Evolutionary conservation across 2,329 filamentous ascomycete genomes (phyloP).

Genomic region (Penicillium sp.): DNA sequence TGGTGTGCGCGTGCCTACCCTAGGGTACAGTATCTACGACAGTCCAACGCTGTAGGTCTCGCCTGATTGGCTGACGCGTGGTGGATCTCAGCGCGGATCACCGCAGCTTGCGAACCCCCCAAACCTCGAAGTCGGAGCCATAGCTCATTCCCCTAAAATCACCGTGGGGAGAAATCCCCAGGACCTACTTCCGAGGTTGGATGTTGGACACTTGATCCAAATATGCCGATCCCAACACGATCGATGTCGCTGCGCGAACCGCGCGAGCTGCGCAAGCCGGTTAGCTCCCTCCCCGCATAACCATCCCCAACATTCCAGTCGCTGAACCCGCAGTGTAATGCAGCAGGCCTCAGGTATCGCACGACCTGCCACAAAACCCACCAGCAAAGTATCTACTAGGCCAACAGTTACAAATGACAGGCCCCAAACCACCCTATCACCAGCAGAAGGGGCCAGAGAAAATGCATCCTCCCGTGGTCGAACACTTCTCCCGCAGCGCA

Average conservation of each 20-base stretch:
- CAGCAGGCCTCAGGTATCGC: conserved; percentile 29
- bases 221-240: conserved; percentile 47
- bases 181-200: neutral
- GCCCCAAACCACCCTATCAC: conserved; percentile 15
- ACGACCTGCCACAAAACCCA: conserved; percentile 22
- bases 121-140: conserved; percentile 2
- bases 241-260: conserved; percentile 41
- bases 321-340: conserved; percentile 6
- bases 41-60: too few relatives aligned
- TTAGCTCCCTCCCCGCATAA: conserved; percentile 19
- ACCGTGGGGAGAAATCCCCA: neutral
- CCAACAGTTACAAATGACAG: conserved; percentile 13
- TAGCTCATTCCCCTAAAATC: neutral
- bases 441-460: conserved; percentile 16
- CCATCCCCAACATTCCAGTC: conserved; percentile 21
- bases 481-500: conserved; percentile 39
- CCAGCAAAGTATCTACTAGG: conserved; percentile 16
- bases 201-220: neutral
- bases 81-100: neutral
- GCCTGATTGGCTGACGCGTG: conserved; percentile 2
- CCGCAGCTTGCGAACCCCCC: neutral
- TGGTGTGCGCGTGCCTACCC: too few relatives aligned
- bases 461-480: conserved; percentile 30
- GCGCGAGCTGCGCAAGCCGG: conserved; percentile 39
- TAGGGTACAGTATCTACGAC: too few relatives aligned